Conservation (phyloP, 306 rosid genomes). For the Cyclanthera cordifolia region DNA sequence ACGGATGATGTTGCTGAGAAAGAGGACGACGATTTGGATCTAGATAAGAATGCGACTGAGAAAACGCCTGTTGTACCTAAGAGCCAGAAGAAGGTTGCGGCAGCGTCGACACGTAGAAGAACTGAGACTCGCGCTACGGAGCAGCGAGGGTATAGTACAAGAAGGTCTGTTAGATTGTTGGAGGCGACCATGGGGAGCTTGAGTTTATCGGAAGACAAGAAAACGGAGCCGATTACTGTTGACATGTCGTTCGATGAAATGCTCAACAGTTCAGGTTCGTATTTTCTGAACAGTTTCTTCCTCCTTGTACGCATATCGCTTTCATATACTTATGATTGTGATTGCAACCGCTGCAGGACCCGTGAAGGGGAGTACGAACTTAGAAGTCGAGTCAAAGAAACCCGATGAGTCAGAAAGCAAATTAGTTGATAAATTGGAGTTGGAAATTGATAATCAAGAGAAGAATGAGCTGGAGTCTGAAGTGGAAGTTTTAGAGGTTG, state of each 20-base stretch:
- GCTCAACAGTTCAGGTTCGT: constrained; percentile 11
- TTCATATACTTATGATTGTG: not conserved
- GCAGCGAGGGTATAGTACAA: constrained; percentile 37
- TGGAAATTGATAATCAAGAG: not conserved
- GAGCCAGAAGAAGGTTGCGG: constrained; percentile 25
- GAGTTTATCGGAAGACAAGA: constrained; percentile 27
- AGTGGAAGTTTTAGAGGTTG: not conserved
- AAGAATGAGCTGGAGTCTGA: not conserved
- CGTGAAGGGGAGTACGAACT: not conserved
- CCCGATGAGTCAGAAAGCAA: constrained; percentile 19
- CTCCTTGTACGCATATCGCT: not conserved
- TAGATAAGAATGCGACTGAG: constrained; percentile 19
- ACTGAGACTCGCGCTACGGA: constrained; percentile 18
- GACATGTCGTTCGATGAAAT: constrained; percentile 32
- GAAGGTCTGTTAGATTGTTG: constrained; percentile 59
- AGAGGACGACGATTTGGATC: constrained; percentile 9
- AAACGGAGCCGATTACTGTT: constrained; percentile 14
- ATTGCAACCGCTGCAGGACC: not conserved
- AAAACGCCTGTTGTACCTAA: constrained; percentile 41
- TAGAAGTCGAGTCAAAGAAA: constrained; percentile 21
- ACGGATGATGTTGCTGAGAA: constrained; percentile 12
- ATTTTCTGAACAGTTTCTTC: not conserved
- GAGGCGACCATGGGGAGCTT: constrained; percentile 45
- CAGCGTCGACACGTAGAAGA: constrained; percentile 22
- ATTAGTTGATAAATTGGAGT: not conserved